Conservation (phyloP, 192 early-diverging fungal genomes). For the Mortierella antarctica region DNA sequence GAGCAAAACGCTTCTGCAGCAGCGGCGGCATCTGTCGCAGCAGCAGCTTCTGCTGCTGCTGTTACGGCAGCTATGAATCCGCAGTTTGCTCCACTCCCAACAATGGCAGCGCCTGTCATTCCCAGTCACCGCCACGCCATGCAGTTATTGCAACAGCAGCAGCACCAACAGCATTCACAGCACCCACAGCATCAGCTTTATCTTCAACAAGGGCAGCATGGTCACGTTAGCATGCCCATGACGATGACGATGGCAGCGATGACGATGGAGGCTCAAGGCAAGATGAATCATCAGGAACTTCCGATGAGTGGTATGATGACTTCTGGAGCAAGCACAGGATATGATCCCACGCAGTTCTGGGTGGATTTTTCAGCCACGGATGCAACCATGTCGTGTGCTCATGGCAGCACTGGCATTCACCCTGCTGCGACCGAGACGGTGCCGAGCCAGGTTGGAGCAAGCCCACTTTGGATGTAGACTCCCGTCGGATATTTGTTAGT, state of each 20-base stretch:
- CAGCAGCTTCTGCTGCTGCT: background rate
- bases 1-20: background rate
- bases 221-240: slow-evolving; percentile 9
- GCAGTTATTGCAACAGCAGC: slow-evolving; percentile 42
- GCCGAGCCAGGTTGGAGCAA: slow-evolving; percentile 19
- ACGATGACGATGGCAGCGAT: slow-evolving; percentile 35
- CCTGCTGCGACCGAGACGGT: background rate
- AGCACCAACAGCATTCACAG: slow-evolving; percentile 24
- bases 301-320: slow-evolving; percentile 7
- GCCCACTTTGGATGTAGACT: slow-evolving; percentile 16
- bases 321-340: background rate
- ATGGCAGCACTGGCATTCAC: background rate
- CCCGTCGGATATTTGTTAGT: background rate
- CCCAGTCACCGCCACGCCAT: slow-evolving; percentile 49
- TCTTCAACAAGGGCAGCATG: slow-evolving; percentile 1
- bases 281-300: slow-evolving; percentile 29
- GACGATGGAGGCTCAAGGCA: slow-evolving; percentile 38
- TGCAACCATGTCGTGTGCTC: background rate
- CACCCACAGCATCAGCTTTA: slow-evolving; percentile 15
- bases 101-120: slow-evolving; percentile 32
- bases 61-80: too few relatives aligned
- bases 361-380: slow-evolving; percentile 31
- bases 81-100: background rate
- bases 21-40: background rate
- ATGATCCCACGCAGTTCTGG: slow-evolving; percentile 46